Evolutionary conservation across 202 grass and related monocot species (phyloP), one percentile per base, ranked within the genome.

Genomic region (Schoenoplectus triqueter): DNA sequence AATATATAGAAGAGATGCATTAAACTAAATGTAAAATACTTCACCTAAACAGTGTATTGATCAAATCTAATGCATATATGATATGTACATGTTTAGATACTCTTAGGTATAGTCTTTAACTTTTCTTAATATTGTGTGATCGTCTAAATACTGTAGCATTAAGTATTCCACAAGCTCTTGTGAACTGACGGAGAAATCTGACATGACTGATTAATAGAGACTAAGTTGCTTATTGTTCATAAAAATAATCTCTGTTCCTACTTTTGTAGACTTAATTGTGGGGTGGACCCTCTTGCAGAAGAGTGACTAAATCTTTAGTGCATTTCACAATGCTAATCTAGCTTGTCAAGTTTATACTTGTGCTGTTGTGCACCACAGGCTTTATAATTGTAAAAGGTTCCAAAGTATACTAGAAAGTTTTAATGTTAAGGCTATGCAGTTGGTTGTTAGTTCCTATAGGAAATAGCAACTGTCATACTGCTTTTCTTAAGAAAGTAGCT

Each of bases 401-500:
- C 60, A 78, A 60, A 78, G 49, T 78, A 14, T 78, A 44, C 39
- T 45, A 7, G 11, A 10, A 19, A 42, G 44, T 78, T 78, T 42
- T 78, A 52, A 78, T 60, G 22, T 78, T 59, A 78, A 21, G 57
- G 52, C 19, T 78, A 78, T 78, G 73, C 59, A 59, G 73, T 78
- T 78, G 74, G 54, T 59, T 60, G 40, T 14, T 78, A 40, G 61
- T 78, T 61, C 61, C 21, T 60, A 61, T 78, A 61, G 31, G 1
- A 61, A 18, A 14, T 42, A 78, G 14, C 21, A 78, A 55, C 21
- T 78, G 60, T 42, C 52, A 60, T 60, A 22, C 54, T 44, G 56
- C 7, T 17, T 61, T 78, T 78, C 71, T 21, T 2, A 68, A 50
- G 69, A 60, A 78, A 61, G 52, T 78, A 42, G 54, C 74, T 78